Evolutionary conservation across 1,284 basidiomycete species (phyloP), one percentile per base, ranked within the genome.

Genomic region (Baeospora myosura): DNA sequence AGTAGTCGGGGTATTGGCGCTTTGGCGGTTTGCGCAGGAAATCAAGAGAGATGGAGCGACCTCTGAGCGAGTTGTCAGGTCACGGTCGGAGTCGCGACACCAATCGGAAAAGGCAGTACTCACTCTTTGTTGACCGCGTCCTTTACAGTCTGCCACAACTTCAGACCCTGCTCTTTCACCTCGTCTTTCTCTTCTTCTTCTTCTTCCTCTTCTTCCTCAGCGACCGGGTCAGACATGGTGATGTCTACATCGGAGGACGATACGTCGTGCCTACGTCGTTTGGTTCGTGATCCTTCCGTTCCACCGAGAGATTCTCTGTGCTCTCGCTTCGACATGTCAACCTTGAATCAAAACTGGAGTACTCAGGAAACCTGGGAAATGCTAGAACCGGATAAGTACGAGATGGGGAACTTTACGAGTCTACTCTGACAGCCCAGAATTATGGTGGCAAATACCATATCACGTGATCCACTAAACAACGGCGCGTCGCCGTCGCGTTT

Each of bases 1-100:
- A 96, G 65, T 97, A 97, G 68, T 95, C 92, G n/a, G 91, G 81
- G 61, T 94, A 92, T 47, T 74, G 69, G 43, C 77, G 74, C 59
- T 81, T 82, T 42, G 81, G 76, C 5, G 91, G 91, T 49, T 88
- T 74, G 45, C 74, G 73, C 55, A 87, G 62, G 62, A 96, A 97
- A 53, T 82, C 79, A 42, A 69, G 58, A 12, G 85, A 74, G 40
- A 92, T 70, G 37, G 69, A 63, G 44, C 81, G 73, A 44, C 81
- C 84, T 46, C 82, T 86, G 51, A 53, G 46, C n/a, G n/a, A 50
- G 42, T 22, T 37, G 25, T 37, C 31, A 54, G 56, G 55, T 52
- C 60, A 53, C 49, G 56, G 55, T 52, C 53, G 53, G 51, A 52
- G 38, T 50, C 41, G 54, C 55, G 42, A 29, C 51, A 57, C 44